These are phyloP conservation scores for Erigeron canadensis DNA, from an alignment of 129 eudicot species.

Conservation along the genomic window DNA sequence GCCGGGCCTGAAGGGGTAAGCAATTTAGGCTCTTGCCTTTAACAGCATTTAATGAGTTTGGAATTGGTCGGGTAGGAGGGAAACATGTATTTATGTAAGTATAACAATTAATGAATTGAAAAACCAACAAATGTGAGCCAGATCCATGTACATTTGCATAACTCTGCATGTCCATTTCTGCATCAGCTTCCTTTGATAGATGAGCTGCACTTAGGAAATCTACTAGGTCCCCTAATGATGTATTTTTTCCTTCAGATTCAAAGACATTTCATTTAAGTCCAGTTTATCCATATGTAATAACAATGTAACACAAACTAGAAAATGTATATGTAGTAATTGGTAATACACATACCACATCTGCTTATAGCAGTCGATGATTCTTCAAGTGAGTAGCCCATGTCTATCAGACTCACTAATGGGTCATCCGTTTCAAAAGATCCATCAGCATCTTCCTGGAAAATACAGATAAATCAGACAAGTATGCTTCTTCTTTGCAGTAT, in stretches of 20 bases:
- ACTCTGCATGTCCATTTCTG: conserved; percentile 6
- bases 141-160: background rate
- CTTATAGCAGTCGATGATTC: conserved; percentile 39
- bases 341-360: conserved; percentile 38
- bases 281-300: background rate
- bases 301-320: background rate
- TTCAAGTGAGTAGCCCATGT: conserved; percentile 40
- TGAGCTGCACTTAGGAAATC: conserved; percentile 45
- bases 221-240: conserved; percentile 33
- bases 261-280: background rate
- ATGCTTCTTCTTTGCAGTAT: background rate
- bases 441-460: conserved; percentile 32
- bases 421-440: conserved; percentile 21
- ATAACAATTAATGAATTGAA: conserved; percentile 4
- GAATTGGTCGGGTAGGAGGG: background rate
- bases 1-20: too few species aligned
- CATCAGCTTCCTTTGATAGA: conserved; percentile 29
- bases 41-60: too few species aligned
- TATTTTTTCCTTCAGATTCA: conserved; percentile 28
- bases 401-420: conserved; percentile 27
- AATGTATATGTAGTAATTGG: background rate
- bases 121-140: conserved; percentile 22
- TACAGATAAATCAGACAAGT: background rate
- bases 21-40: too few species aligned
- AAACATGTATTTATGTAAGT: background rate